Conservation (phyloP, 1,139 yeast species). For the Blastobotrys arbuscula region DNA sequence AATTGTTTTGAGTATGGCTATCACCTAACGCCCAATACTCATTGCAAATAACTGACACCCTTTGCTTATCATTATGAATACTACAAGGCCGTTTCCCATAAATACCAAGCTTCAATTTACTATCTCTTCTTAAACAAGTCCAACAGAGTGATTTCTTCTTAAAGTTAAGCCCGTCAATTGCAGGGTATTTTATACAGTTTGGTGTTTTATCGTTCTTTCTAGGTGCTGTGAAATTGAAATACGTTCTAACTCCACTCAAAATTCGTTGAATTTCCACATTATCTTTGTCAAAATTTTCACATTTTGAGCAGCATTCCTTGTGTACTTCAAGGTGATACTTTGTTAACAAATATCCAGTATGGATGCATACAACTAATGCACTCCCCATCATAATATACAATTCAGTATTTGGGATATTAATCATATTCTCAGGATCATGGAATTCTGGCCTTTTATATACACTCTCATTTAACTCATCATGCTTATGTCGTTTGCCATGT, state of each 20-base stretch:
- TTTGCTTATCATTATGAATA: background rate
- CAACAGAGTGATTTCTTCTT: background rate
- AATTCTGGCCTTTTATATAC: background rate
- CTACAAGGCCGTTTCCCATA: slow-evolving; percentile 5
- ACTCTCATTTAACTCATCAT: background rate
- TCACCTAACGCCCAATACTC: slow-evolving; percentile 11
- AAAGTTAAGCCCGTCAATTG: slow-evolving; percentile 5
- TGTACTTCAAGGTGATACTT: slow-evolving; percentile 1
- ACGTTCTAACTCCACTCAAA: background rate
- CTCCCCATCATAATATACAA: background rate
- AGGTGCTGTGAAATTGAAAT: background rate
- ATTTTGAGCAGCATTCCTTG: slow-evolving; percentile 3
- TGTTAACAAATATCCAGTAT: slow-evolving; percentile 7
- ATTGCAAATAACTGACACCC: slow-evolving; percentile 4
- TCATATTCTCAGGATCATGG: background rate
- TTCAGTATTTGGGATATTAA: slow-evolving; percentile 6
- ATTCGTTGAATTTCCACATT: background rate
- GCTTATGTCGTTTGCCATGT: slow-evolving; percentile 1
- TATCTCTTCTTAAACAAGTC: background rate
- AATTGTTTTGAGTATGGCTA: background rate
- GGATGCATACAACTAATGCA: slow-evolving; percentile 5
- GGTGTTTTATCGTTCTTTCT: background rate
- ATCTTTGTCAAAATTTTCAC: background rate
- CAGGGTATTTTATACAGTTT: background rate
- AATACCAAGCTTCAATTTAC: background rate